These are phyloP conservation scores for Pyricularia grisea DNA, from an alignment of 2,329 filamentous ascomycete genomes.

Conservation along the genomic window DNA sequence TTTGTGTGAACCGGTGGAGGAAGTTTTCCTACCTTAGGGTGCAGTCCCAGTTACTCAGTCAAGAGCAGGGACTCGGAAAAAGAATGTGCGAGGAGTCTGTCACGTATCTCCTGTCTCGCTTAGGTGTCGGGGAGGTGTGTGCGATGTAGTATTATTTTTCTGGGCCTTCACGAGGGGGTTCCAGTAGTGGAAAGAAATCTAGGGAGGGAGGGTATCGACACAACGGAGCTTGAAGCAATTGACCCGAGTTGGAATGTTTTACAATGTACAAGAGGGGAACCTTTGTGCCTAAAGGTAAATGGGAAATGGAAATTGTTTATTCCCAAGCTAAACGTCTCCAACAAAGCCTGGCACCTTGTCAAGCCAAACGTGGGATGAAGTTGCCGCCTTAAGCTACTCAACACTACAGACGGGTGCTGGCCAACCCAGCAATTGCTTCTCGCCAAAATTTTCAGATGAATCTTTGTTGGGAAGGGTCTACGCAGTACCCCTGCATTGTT, in stretches of 20 bases:
- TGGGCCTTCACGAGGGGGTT: background rate
- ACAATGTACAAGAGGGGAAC: background rate
- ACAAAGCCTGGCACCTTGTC: background rate
- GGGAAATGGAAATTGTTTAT: slow-evolving; percentile 6
- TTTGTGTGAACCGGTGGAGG: background rate
- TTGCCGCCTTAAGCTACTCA: slow-evolving; percentile 2
- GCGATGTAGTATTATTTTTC: background rate
- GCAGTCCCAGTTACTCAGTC: slow-evolving; percentile 4
- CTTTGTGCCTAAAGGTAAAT: slow-evolving; percentile 7
- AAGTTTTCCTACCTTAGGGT: background rate
- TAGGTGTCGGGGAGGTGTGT: background rate
- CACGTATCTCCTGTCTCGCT: background rate
- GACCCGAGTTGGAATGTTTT: background rate
- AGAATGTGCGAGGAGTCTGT: background rate
- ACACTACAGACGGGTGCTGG: slow-evolving; percentile 1
- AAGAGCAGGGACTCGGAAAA: slow-evolving; percentile 4
- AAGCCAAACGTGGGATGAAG: background rate
- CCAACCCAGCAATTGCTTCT: slow-evolving; percentile 8
- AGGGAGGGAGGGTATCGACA: background rate
- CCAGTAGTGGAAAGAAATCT: background rate
- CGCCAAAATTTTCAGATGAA: slow-evolving; percentile 18
- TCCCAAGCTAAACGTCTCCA: background rate
- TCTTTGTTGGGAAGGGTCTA: slow-evolving; percentile 22
- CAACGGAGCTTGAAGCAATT: background rate
- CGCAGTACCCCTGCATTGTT: slow-evolving; percentile 7